phyloP scores from a whole-genome alignment of 2,329 filamentous ascomycete species.

The Fusarium nanum region DNA sequence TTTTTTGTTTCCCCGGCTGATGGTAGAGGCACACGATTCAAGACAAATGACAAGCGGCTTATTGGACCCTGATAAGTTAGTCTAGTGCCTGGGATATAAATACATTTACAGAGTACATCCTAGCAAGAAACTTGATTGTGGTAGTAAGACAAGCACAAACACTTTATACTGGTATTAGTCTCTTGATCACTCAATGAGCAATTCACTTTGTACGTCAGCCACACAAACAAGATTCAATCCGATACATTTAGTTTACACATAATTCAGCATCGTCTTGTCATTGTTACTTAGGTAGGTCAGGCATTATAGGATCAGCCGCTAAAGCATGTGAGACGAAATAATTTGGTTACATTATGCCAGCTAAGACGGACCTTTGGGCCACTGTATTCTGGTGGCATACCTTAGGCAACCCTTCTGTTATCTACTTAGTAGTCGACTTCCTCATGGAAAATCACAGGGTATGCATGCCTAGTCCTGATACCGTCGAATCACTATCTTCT shows the following conservation, averaged over 20 bases:
- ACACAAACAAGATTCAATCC: not conserved
- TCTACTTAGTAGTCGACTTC: no score
- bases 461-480: no score
- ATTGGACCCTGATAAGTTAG: not conserved
- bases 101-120: not conserved
- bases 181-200: not conserved
- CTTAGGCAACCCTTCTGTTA: not conserved
- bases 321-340: no score
- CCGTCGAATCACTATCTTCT: not conserved
- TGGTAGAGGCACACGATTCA: slow-evolving; percentile 2
- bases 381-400: not conserved
- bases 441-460: no score
- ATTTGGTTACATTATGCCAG: not conserved
- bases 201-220: not conserved
- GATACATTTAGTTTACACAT: no score
- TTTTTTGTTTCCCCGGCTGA: not conserved
- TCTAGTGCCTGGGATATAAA: not conserved
- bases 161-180: not conserved
- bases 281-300: no score
- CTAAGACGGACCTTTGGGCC: not conserved
- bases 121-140: not conserved
- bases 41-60: not conserved
- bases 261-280: no score
- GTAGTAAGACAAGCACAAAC: not conserved
- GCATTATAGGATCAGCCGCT: no score